phyloP scores from a whole-genome alignment of 257 asterid species.

The Craterostigma plantagineum region DNA sequence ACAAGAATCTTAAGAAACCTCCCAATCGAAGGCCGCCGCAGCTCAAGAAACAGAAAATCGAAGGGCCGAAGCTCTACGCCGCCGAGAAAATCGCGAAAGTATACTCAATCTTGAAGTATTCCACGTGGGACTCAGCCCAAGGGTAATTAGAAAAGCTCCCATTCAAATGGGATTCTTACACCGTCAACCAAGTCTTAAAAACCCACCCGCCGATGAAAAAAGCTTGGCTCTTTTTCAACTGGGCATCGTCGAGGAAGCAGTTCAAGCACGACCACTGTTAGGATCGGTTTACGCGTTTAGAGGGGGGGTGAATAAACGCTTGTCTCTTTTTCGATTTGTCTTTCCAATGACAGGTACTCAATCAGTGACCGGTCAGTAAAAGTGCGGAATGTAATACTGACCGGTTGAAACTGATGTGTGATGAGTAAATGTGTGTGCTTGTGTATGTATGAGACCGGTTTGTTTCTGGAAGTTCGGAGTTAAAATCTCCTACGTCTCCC shows the following conservation, averaged over 20 bases:
- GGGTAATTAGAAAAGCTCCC: slow-evolving; percentile 35
- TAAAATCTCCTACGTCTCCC: no score
- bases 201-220: slow-evolving; percentile 89
- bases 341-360: no score
- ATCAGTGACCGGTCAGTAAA: no score
- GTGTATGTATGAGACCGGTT: no score
- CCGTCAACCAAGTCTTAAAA: slow-evolving; percentile 78
- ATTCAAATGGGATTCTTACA: slow-evolving; percentile 75
- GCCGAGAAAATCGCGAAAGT: slow-evolving; percentile 35
- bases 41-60: slow-evolving; percentile 11
- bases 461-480: no score
- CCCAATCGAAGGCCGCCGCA: slow-evolving; percentile 14
- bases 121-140: slow-evolving; percentile 75
- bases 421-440: no score
- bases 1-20: slow-evolving; percentile 10
- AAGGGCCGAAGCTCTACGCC: slow-evolving; percentile 26
- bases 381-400: no score
- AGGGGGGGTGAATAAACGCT: no score
- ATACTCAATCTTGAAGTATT: slow-evolving; percentile 45
- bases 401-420: no score
- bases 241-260: slow-evolving; percentile 39
- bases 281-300: no score
- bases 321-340: no score
- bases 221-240: slow-evolving; percentile 86
- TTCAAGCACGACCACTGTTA: slow-evolving; percentile 93